A percentile compares a stretch with the other conserved stretches of the same genome.
phyloP scores from a whole-genome alignment of 83 land plant genomes.

The Diphasiastrum complanatum region DNA sequence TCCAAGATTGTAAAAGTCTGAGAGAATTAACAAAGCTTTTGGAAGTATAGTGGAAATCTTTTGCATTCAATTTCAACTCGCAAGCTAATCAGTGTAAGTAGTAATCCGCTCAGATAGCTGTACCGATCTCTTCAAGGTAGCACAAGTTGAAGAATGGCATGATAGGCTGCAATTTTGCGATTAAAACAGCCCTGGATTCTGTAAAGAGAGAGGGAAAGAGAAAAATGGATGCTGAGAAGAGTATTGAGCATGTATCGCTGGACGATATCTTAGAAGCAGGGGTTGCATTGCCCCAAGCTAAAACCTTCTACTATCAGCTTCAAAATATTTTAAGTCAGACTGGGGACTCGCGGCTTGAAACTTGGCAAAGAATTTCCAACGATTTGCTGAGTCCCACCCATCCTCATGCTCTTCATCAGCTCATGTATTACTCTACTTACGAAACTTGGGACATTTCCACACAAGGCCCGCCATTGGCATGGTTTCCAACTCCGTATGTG shows the following conservation, averaged over 20 bases:
- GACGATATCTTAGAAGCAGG: conserved; percentile 45
- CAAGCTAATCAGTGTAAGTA: no score
- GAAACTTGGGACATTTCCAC: conserved; percentile 44
- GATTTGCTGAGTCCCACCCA: conserved; percentile 50
- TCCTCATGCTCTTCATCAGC: conserved; percentile 77
- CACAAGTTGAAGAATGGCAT: no score
- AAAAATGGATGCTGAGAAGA: conserved; percentile 26
- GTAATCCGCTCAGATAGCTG: no score
- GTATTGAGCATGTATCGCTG: conserved; percentile 27
- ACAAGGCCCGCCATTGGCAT: conserved; percentile 70
- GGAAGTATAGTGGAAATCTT: no score
- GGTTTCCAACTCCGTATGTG: conserved; percentile 83
- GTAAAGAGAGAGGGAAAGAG: conserved; percentile 10
- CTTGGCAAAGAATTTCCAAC: conserved; percentile 55
- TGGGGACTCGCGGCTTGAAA: conserved; percentile 29
- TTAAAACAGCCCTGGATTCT: conserved; percentile 1
- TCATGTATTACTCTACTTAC: conserved; percentile 76
- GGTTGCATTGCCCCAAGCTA: conserved; percentile 27
- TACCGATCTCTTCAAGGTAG: no score
- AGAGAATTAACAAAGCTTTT: no score
- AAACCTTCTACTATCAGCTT: conserved; percentile 24
- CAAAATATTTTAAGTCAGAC: conserved; percentile 15
- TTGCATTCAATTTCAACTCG: no score
- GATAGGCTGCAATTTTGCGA: neutral
- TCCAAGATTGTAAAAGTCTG: no score